A percentile compares a stretch with the other conserved stretches of the same genome.
phyloP scores from a whole-genome alignment of 1,139 yeast genomes.

The Taphrina wiesneri region DNA sequence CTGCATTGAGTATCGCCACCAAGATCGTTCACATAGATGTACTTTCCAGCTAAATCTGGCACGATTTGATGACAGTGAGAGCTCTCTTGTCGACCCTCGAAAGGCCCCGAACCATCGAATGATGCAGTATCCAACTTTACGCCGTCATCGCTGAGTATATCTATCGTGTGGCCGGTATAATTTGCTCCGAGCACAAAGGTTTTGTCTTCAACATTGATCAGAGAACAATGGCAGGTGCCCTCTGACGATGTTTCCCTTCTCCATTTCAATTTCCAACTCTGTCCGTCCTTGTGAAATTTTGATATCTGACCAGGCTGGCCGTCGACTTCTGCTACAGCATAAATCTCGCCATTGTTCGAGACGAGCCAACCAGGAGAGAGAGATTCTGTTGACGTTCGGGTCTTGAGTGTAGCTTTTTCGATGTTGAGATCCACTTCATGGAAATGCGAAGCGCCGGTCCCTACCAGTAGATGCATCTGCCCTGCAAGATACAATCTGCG shows the following conservation, averaged over 20 bases:
- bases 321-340: slow-evolving; percentile 9
- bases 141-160: slow-evolving; percentile 10
- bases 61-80: slow-evolving; percentile 33
- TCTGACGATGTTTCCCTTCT: neutral
- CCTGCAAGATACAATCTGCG: neutral
- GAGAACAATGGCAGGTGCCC: slow-evolving; percentile 21
- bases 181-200: slow-evolving; percentile 20
- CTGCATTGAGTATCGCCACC: slow-evolving; percentile 21
- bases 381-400: neutral
- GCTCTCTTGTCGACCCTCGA: slow-evolving; percentile 27
- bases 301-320: neutral
- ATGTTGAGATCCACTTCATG: neutral
- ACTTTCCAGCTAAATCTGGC: slow-evolving; percentile 6
- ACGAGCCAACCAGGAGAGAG: slow-evolving; percentile 9
- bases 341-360: neutral
- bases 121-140: neutral
- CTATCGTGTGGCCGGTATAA: slow-evolving; percentile 20
- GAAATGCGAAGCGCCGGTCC: slow-evolving; percentile 4
- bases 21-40: slow-evolving; percentile 23
- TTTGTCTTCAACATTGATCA: neutral
- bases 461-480: neutral
- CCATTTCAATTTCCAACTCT: slow-evolving; percentile 11
- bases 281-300: neutral
- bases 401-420: neutral
- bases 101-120: slow-evolving; percentile 15